These are phyloP conservation scores for Mesostigma viride DNA, from an alignment of 139 green algal genomes.

Conservation along the genomic window DNA sequence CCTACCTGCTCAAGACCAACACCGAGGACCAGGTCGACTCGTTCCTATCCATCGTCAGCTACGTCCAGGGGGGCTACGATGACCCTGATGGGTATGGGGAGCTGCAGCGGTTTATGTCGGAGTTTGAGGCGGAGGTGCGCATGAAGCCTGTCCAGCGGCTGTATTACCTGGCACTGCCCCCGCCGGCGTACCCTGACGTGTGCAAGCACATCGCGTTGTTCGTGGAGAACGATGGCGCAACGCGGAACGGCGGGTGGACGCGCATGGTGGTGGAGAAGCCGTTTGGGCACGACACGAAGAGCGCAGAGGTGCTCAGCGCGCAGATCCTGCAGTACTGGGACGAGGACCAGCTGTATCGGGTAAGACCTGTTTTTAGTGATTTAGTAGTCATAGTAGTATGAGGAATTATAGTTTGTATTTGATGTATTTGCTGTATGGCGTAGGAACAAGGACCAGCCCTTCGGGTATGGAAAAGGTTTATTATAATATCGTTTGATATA, in stretches of 20 bases:
- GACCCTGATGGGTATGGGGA: conserved; percentile 20
- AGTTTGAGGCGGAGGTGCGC: not conserved
- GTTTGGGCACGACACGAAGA: conserved; percentile 68
- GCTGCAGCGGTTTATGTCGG: conserved; percentile 15
- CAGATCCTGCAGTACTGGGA: conserved; percentile 63
- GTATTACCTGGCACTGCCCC: conserved; percentile 92
- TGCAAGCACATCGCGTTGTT: too few species aligned
- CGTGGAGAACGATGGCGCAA: too few species aligned
- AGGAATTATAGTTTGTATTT: too few species aligned
- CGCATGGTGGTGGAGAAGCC: conserved; percentile 40
- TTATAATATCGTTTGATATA: too few species aligned
- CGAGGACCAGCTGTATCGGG: conserved; percentile 69
- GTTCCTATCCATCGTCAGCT: too few species aligned
- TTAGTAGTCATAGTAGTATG: too few species aligned
- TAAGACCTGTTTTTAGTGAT: too few species aligned
- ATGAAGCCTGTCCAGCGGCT: conserved; percentile 43
- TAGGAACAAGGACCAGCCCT: too few species aligned
- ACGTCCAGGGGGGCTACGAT: conserved; percentile 19
- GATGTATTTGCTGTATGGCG: too few species aligned
- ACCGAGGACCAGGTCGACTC: too few species aligned
- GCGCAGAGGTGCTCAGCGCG: conserved; percentile 62
- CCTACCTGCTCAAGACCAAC: too few species aligned
- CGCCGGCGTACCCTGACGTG: conserved; percentile 82
- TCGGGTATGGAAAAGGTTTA: too few species aligned
- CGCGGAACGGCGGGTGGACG: conserved; percentile 23